These are phyloP conservation scores for Botryotinia convoluta DNA, from an alignment of 2,329 filamentous ascomycete species.

Conservation along the genomic window DNA sequence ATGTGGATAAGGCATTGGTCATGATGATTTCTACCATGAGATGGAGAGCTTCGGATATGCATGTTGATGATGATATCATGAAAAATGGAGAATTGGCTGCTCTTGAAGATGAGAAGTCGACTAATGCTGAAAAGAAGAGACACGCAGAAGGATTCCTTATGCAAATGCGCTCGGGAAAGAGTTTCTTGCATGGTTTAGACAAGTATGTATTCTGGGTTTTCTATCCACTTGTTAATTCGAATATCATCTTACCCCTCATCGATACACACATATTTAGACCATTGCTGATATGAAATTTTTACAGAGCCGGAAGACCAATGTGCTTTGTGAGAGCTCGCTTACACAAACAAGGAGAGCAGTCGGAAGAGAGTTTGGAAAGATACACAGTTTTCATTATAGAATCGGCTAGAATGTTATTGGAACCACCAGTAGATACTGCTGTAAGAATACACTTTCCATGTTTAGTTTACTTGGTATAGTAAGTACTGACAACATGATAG, in stretches of 20 bases:
- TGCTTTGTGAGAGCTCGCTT: constrained; percentile 81
- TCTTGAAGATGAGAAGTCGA: constrained; percentile 54
- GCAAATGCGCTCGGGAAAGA: constrained; percentile 88
- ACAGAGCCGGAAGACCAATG: constrained; percentile 68
- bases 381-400: constrained; percentile 96
- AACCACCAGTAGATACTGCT: constrained; percentile 82
- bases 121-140: constrained; percentile 62
- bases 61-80: constrained; percentile 88
- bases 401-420: constrained; percentile 80
- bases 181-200: constrained; percentile 84
- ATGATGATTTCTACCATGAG: constrained; percentile 95
- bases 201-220: constrained; percentile 44
- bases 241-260: no score
- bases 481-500: constrained; percentile 44
- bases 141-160: constrained; percentile 71
- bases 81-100: constrained; percentile 68
- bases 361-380: constrained; percentile 75
- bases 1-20: constrained; percentile 85
- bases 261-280: neutral
- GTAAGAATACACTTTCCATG: constrained; percentile 52
- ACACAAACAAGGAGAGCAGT: constrained; percentile 80
- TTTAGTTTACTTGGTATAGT: neutral
- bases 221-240: neutral
- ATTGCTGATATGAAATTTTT: constrained; percentile 1
- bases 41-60: constrained; percentile 80